A percentile compares a stretch with the other conserved stretches of the same genome.
Conservation (phyloP, 495 filamentous ascomycete genomes). For the Aspergillus panamensis region DNA sequence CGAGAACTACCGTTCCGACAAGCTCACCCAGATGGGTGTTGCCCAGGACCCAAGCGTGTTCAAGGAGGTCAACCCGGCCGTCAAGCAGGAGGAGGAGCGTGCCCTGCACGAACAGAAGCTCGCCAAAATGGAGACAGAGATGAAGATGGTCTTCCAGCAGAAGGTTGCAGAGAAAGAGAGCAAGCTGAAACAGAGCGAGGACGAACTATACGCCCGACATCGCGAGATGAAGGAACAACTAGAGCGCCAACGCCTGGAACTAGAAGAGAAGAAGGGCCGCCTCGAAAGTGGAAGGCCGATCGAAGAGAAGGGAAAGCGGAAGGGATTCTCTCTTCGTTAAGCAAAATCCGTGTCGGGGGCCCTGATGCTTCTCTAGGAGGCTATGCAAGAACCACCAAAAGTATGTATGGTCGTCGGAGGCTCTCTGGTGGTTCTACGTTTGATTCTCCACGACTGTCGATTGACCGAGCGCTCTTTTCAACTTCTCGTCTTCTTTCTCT, state of each 20-base stretch:
- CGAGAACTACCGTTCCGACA: slow-evolving; percentile 99
- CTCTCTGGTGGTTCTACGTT: slow-evolving; percentile 25
- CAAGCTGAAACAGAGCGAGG: slow-evolving; percentile 98
- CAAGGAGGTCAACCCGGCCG: slow-evolving; percentile 99
- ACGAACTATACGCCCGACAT: slow-evolving; percentile 95
- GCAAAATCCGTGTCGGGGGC: slow-evolving; percentile 12
- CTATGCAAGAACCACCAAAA: slow-evolving; percentile 26
- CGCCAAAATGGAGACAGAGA: slow-evolving; percentile 99
- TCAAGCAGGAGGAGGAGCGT: slow-evolving; percentile 99
- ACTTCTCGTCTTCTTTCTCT: slow-evolving; percentile 32
- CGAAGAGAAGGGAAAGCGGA: slow-evolving; percentile 90
- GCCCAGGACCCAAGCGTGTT: slow-evolving; percentile 97
- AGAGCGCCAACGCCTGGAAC: slow-evolving; percentile 85
- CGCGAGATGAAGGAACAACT: slow-evolving; percentile 99
- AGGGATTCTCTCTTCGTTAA: slow-evolving; percentile 98
- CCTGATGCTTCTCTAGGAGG: slow-evolving; percentile 19
- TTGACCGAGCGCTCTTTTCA: slow-evolving; percentile 30
- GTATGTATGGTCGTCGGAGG: slow-evolving; percentile 26
- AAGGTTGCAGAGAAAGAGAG: slow-evolving; percentile 99
- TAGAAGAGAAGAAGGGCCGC: slow-evolving; percentile 95
- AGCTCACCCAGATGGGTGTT: slow-evolving; percentile 97
- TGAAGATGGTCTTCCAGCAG: slow-evolving; percentile 99
- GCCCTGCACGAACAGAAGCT: slow-evolving; percentile 98
- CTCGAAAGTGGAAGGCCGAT: slow-evolving; percentile 91
- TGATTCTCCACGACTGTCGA: slow-evolving; percentile 32